Evolutionary conservation across 2,329 filamentous ascomycete species (phyloP).

Genomic region (Dendryphion nanum): DNA sequence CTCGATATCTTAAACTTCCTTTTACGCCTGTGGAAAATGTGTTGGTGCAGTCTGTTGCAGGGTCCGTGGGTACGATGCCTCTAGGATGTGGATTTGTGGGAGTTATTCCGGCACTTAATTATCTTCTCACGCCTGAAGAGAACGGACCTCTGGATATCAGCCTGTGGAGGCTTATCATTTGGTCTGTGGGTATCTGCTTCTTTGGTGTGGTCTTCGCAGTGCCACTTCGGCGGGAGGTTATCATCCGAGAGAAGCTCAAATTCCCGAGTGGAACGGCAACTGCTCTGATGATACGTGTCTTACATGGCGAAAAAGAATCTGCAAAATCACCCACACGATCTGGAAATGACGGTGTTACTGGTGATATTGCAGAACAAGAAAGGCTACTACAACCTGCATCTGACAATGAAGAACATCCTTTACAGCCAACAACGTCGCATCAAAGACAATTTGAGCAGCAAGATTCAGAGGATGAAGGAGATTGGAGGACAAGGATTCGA

Average conservation of each 20-base stretch:
- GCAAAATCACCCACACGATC: conserved; percentile 8
- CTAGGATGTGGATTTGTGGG: conserved; percentile 94
- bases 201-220: conserved; percentile 98
- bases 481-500: conserved; percentile 63
- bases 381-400: conserved; percentile 30
- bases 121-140: conserved; percentile 74
- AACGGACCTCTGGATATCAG: conserved; percentile 72
- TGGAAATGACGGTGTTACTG: background rate
- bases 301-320: conserved; percentile 64
- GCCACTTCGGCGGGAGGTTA: conserved; percentile 83
- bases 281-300: conserved; percentile 84
- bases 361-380: conserved; percentile 23
- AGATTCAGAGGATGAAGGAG: conserved; percentile 37
- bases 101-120: conserved; percentile 90
- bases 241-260: conserved; percentile 86
- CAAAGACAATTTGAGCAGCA: conserved; percentile 19
- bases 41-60: conserved; percentile 91
- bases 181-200: conserved; percentile 90
- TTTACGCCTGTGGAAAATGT: conserved; percentile 97
- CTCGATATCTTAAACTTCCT: conserved; percentile 69
- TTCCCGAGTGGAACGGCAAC: conserved; percentile 97
- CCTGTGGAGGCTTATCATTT: conserved; percentile 76
- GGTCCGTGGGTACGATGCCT: conserved; percentile 95
- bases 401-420: conserved; percentile 20
- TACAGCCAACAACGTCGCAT: conserved; percentile 13